Base-by-base conservation (phyloP, 495 filamentous ascomycete genomes). In the Penicillium pancosmium region DNA sequence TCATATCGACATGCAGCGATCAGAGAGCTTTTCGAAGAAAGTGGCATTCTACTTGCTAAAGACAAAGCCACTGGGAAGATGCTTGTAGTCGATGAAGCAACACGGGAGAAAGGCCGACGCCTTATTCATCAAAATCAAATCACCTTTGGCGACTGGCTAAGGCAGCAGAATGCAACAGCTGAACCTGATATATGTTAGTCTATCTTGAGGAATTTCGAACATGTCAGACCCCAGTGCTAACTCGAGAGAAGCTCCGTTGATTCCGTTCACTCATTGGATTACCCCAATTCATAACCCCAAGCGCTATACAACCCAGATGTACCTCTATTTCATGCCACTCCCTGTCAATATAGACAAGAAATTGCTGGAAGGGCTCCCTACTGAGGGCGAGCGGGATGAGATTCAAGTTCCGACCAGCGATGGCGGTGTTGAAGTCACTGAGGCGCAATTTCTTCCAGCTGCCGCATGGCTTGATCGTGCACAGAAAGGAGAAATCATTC, bases 291-390 rank as follows among this genome's bases (percentile, higher is more conserved):
- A 82, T 59, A 73, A 88, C 3, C 82, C 86, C 1, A 88, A 86
- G 65, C 82, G 94, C 18, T 98, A 91, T 68, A 88, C 88, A 2
- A 97, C 92, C 8, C 92, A 96, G 68, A 97, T 98, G 92, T 98
- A 98, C 68, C 66, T 98, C 8, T 94, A 96, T 71, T 89, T 96
- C 74, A 80, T 97, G n/a, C 92, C 94, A 0, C 74, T 92, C 0
- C 75, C 78, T 4, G 63, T 79, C 2, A 73, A 80, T 12, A 70
- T 74, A 19, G 64, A 75, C 55, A 71, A 74, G 23, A 51, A 62
- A 1, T 41, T 73, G 10, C 66, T 73, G 12, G 49, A 65, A 12
- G 68, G 70, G 31, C 62, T 73, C 15, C 72, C 72, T 7, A 50
- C 65, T 13, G 71, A 77, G 49, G 74, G 73, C 8, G 68, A 75